Evolutionary conservation across 306 rosid genomes (phyloP), one percentile per base, ranked within the genome.

Genomic region (Prunus salicina): DNA sequence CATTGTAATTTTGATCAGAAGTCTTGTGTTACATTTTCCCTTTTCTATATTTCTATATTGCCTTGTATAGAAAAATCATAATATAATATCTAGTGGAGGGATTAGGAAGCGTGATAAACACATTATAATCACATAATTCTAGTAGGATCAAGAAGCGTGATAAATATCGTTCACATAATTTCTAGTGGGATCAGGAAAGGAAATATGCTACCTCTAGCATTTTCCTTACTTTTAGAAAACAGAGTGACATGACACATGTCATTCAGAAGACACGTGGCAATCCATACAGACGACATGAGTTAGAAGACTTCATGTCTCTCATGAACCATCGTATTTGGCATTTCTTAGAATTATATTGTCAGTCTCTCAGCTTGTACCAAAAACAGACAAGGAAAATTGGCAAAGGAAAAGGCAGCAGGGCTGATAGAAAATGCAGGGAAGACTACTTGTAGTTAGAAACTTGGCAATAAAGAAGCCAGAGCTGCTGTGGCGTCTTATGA

Each of bases 401-500:
- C 18, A 10, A n/a, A 18, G 27, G 46, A 22, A 51, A 27, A 28
- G 38, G 9, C 41, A 18, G 14, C 22, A 5, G 22, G 50, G n/a
- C 24, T 49, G 55, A 4, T 16, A 43, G 61, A 46, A 67, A 19
- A 77, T 67, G 77, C 78, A 64, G 25, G 64, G 66, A 70, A 62
- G 72, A 79, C 16, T 70, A 75, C 12, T 70, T 1, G 74, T 34
- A 15, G 25, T 69, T 24, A 69, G 72, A 5, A 19, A 72, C 20
- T 6, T 12, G n/a, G 25, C 11, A 28, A 52, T 11, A 10, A 46
- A 34, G 74, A 58, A 15, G 69, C 71, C 56, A 2, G 64, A 24
- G 64, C 71, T 55, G 66, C 72, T 56, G 43, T 60, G 64, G 68
- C 83, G 82, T 4, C 27, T 41, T 45, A 25, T 81, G 76, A 25